These are phyloP conservation scores for Epichloe aotearoae DNA, from an alignment of 2,329 filamentous ascomycete genomes.

Conservation along the genomic window DNA sequence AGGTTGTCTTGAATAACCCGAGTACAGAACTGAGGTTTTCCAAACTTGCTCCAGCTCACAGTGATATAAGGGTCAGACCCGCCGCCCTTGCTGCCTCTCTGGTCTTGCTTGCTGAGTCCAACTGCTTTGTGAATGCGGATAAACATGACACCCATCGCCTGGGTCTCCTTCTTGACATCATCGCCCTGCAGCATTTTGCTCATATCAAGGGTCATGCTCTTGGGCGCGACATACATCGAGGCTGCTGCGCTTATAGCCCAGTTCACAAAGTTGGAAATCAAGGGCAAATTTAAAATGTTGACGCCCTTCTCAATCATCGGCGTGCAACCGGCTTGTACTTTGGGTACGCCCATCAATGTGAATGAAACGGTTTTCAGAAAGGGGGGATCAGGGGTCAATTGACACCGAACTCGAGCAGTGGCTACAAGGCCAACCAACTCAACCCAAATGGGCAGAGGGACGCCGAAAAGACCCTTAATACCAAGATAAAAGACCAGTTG, in stretches of 20 bases:
- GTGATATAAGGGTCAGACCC: constrained; percentile 95
- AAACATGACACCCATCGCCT: constrained; percentile 81
- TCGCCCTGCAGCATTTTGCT: constrained; percentile 85
- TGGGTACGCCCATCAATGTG: constrained; percentile 86
- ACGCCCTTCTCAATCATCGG: constrained; percentile 86
- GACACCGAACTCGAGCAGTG: constrained; percentile 68
- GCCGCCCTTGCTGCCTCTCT: constrained; percentile 66
- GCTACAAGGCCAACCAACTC: constrained; percentile 85
- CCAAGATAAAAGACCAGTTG: constrained; percentile 89
- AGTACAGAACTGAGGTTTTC: constrained; percentile 95
- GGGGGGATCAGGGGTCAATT: constrained; percentile 85
- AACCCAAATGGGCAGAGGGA: constrained; percentile 77
- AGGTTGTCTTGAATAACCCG: constrained; percentile 90
- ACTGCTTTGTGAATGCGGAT: constrained; percentile 80
- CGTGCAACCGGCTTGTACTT: constrained; percentile 77
- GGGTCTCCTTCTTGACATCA: constrained; percentile 77
- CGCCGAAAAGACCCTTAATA: constrained; percentile 74
- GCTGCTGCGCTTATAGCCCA: constrained; percentile 81
- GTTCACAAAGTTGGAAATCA: constrained; percentile 95
- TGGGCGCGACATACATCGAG: constrained; percentile 86
- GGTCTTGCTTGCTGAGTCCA: constrained; percentile 84
- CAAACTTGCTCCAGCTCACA: constrained; percentile 87
- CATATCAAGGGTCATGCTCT: constrained; percentile 85
- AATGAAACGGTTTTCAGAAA: constrained; percentile 88
- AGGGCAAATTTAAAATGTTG: constrained; percentile 79